A percentile compares a stretch with the other conserved stretches of the same genome.
Evolutionary conservation across 805 yeast genomes (phyloP).

Genomic region (Lipomyces anomalus): DNA sequence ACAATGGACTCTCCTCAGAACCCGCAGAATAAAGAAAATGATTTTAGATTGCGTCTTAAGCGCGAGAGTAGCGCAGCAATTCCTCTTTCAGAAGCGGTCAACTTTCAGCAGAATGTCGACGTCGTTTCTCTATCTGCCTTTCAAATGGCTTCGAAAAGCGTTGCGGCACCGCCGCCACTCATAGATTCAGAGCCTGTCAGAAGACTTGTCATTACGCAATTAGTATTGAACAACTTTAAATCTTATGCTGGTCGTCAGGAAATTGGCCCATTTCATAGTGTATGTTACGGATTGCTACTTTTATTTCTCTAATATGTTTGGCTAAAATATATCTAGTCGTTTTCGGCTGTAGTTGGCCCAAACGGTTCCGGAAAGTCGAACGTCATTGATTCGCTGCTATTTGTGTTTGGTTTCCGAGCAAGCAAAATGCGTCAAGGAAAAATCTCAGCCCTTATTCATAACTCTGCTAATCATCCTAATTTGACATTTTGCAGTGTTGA

Average conservation of each 20-base stretch:
- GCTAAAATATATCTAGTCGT: slow-evolving; percentile 45
- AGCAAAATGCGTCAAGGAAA: slow-evolving; percentile 95
- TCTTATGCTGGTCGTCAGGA: slow-evolving; percentile 91
- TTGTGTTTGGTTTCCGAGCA: slow-evolving; percentile 96
- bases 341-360: slow-evolving; percentile 97
- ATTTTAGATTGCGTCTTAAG: background rate
- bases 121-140: background rate
- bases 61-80: background rate
- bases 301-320: background rate
- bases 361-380: slow-evolving; percentile 98
- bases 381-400: slow-evolving; percentile 91
- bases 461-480: slow-evolving; percentile 66
- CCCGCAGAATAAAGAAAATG: background rate
- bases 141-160: background rate
- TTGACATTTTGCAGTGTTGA: slow-evolving; percentile 82
- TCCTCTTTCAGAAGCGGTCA: background rate
- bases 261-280: slow-evolving; percentile 83
- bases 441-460: slow-evolving; percentile 86
- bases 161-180: slow-evolving; percentile 2
- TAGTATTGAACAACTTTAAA: slow-evolving; percentile 80
- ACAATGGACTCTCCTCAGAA: background rate
- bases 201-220: slow-evolving; percentile 69
- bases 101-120: background rate
- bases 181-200: too few relatives aligned
- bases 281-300: slow-evolving; percentile 17